Percentiles rank a stretch among this genome's conserved stretches.
Conservation (phyloP, 345 rosid genomes). For the Brassica nigra region DNA sequence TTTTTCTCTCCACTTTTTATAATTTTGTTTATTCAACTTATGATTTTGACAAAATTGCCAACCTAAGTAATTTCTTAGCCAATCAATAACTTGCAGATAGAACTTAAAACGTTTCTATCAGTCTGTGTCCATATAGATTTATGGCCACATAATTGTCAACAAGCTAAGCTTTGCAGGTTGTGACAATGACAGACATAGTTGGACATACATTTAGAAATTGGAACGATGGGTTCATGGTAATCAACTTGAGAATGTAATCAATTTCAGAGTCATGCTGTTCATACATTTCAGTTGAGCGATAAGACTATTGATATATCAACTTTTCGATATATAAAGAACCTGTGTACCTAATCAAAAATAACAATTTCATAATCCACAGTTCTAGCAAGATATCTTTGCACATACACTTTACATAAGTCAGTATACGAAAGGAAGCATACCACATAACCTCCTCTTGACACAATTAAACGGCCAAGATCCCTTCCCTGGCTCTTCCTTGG, state of each 20-base stretch:
- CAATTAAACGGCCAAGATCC: background rate
- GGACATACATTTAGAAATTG: background rate
- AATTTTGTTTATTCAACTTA: slow-evolving; percentile 1
- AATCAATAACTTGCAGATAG: slow-evolving; percentile 15
- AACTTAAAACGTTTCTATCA: background rate
- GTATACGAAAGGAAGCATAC: background rate
- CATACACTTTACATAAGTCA: background rate
- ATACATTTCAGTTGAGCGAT: background rate
- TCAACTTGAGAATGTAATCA: background rate
- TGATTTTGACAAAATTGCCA: slow-evolving; percentile 11
- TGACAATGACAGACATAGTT: background rate
- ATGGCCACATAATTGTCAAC: background rate
- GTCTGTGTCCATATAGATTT: slow-evolving; percentile 7
- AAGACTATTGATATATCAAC: background rate
- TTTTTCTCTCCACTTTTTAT: background rate
- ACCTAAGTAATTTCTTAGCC: slow-evolving; percentile 11
- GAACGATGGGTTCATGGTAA: background rate
- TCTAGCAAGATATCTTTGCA: background rate
- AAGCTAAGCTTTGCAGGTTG: background rate
- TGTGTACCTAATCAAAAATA: background rate
- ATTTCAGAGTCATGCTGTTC: background rate
- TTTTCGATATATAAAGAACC: background rate
- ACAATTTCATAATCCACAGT: background rate
- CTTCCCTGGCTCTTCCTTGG: background rate
- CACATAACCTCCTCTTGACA: slow-evolving; percentile 1